A percentile compares a stretch with the other conserved stretches of the same genome.
Evolutionary conservation across 1,284 basidiomycete genomes (phyloP).

Genomic region (Lentinula novae-zelandiae): DNA sequence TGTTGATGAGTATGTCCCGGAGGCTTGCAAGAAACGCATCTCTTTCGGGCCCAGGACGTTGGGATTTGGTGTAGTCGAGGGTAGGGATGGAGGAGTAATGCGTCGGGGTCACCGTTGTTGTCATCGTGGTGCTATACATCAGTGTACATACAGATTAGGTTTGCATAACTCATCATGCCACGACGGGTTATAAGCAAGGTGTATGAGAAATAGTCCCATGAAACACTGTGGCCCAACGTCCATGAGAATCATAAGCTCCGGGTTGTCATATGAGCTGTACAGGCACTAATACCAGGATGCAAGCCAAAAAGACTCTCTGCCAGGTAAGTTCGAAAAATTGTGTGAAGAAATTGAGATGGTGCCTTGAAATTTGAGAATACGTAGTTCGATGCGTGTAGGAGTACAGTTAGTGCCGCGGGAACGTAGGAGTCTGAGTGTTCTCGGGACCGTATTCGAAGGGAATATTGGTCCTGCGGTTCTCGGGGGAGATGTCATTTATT

Average conservation of each 20-base stretch:
- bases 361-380: not conserved
- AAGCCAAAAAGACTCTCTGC: not conserved
- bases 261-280: not conserved
- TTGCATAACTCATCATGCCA: too few species aligned
- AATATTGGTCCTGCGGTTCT: not conserved
- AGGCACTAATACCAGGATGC: not conserved
- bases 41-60: not conserved
- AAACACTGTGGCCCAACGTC: not conserved
- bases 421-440: not conserved
- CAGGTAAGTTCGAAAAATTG: not conserved
- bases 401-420: not conserved
- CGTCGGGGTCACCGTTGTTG: not conserved
- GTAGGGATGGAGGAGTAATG: not conserved
- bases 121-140: not conserved
- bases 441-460: not conserved
- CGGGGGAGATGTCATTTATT: not conserved
- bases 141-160: not conserved
- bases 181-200: not conserved
- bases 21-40: not conserved
- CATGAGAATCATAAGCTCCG: not conserved
- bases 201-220: not conserved
- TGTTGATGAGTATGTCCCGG: constrained; percentile 1
- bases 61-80: not conserved
- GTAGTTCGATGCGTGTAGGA: not conserved
- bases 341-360: not conserved